These are phyloP conservation scores for maize (Zea mays) DNA, from an alignment of 176 grass and related monocot genomes.

Conservation along the genomic window DNA sequence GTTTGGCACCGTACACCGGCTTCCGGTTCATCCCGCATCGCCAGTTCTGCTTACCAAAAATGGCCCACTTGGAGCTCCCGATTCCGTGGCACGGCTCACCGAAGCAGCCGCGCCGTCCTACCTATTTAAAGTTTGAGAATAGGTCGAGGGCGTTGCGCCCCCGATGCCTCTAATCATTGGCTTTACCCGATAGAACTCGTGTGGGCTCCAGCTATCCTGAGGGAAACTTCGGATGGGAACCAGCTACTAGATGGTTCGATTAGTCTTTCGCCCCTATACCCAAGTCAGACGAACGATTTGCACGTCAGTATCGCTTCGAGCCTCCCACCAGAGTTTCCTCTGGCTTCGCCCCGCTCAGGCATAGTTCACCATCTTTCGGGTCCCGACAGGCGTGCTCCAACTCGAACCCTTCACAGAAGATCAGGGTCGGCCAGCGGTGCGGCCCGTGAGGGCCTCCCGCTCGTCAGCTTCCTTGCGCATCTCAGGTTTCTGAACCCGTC, in stretches of 20 bases:
- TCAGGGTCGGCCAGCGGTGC: constrained; percentile 57
- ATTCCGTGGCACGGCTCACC: no score
- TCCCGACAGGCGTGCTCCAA: constrained; percentile 76
- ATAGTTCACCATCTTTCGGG: constrained; percentile 80
- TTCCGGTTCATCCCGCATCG: constrained; percentile 62
- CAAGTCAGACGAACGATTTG: constrained; percentile 10
- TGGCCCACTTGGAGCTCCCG: constrained; percentile 63
- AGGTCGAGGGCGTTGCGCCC: no score
- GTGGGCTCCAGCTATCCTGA: constrained; percentile 59
- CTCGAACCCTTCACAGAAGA: constrained; percentile 78
- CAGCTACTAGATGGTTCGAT: constrained; percentile 86
- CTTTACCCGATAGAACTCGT: no score
- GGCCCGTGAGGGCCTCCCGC: constrained; percentile 18
- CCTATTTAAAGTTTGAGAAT: no score
- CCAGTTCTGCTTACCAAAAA: constrained; percentile 74
- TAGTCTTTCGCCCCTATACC: constrained; percentile 57
- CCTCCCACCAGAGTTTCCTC: constrained; percentile 73
- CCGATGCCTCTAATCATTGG: no score
- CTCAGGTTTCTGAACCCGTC: no score
- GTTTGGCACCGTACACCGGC: constrained; percentile 56
- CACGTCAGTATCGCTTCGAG: constrained; percentile 37
- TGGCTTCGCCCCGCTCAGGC: constrained; percentile 60
- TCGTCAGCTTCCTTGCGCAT: no score
- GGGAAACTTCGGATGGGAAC: constrained; percentile 53
- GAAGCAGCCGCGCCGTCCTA: no score